phyloP scores from a whole-genome alignment of 495 filamentous ascomycete genomes.

The Durotheca rogersii region DNA sequence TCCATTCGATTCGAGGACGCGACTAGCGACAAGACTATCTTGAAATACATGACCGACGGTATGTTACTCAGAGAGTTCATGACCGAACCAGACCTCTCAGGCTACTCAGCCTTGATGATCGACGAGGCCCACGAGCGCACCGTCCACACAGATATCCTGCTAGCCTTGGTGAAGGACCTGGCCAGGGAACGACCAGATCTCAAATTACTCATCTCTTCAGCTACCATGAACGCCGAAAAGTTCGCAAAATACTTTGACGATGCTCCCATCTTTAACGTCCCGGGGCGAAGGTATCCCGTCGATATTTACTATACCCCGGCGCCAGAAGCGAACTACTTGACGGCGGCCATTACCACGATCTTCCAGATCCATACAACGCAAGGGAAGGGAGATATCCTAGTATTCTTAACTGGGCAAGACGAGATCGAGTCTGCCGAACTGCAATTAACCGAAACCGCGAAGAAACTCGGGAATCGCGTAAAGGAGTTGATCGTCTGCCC shows the following conservation, averaged over 20 bases:
- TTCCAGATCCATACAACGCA: slow-evolving; percentile 96
- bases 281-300: slow-evolving; percentile 85
- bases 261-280: slow-evolving; percentile 94
- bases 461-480: slow-evolving; percentile 79
- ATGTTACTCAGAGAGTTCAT: slow-evolving; percentile 93
- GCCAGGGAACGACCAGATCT: slow-evolving; percentile 82
- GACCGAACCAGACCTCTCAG: slow-evolving; percentile 80
- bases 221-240: slow-evolving; percentile 93
- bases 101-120: slow-evolving; percentile 92
- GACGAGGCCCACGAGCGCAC: slow-evolving; percentile 97
- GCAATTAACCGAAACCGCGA: slow-evolving; percentile 74
- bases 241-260: slow-evolving; percentile 93
- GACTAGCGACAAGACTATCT: slow-evolving; percentile 86
- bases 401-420: slow-evolving; percentile 88
- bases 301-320: slow-evolving; percentile 91
- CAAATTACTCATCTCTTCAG: slow-evolving; percentile 90
- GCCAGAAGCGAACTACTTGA: slow-evolving; percentile 92
- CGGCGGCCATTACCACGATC: slow-evolving; percentile 86
- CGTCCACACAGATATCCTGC: slow-evolving; percentile 85
- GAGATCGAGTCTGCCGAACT: slow-evolving; percentile 85
- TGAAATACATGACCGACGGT: slow-evolving; percentile 98
- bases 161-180: slow-evolving; percentile 90
- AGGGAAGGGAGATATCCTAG: slow-evolving; percentile 82
- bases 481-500: slow-evolving; percentile 83
- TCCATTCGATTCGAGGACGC: slow-evolving; percentile 94